Evolutionary conservation across 2,329 filamentous ascomycete species (phyloP), one percentile per base, ranked within the genome.

Genomic region (Fusarium sp.): DNA sequence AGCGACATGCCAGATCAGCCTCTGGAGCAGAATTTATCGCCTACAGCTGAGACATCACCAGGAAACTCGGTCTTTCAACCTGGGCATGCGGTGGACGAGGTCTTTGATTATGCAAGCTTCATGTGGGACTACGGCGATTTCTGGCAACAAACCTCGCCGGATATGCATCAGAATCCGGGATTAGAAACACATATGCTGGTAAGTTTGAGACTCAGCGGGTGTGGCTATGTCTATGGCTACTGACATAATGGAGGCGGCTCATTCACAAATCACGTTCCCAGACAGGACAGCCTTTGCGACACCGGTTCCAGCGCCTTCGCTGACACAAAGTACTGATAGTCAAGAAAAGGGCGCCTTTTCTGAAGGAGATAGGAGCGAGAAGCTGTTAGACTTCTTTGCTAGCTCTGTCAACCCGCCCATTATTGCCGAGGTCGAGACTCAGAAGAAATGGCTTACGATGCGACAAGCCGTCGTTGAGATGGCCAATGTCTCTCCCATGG

Each of bases 321-420:
- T 73, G 10, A 36, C 60, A 1, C 71, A 70, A 15, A 75, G 73
- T 42, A 69, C 64, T n/a, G 64, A 62, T 19, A 70, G 65, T 31
- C 62, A 61, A n/a, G 67, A 60, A 1, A 69, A 50, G 6, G 39
- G 52, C 2, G 8, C 43, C 3, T 19, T 66, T 21, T 60, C 61
- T 7, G 58, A 50, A n/a, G 62, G 57, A 9, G 46, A 62, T 19
- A 62, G 38, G 9, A 67, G 60, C 31, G 69, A 76, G 2, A 75
- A 77, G 14, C 73, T 86, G 3, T 78, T 86, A 62, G 81, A 84
- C 43, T 85, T 84, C 55, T 87, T 87, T 58, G 75, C 81, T 19
- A 80, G 79, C 40, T 82, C 84, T 4, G 80, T 84, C 17, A 82
- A 83, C n/a, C 84, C 84, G 7, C 85, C 84, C 1, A 86, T 87